phyloP scores from a whole-genome alignment of 1,139 yeast species.

The Meyerozyma athensensis region DNA sequence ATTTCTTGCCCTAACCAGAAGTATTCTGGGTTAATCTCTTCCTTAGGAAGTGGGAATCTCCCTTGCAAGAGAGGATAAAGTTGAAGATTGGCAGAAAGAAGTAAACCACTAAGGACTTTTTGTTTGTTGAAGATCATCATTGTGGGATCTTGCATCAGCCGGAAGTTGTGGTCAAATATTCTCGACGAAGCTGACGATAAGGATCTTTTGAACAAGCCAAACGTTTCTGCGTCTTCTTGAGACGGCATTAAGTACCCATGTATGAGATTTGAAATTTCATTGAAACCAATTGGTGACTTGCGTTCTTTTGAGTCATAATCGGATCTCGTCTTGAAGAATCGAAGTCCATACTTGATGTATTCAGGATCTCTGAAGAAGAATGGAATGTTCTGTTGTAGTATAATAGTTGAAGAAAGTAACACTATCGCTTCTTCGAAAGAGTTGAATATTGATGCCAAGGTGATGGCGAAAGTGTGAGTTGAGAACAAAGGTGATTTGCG shows the following conservation, averaged over 20 bases:
- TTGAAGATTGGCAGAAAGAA: conserved; percentile 25
- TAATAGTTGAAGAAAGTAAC: conserved; percentile 8
- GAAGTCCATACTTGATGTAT: conserved; percentile 21
- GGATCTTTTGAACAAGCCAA: conserved; percentile 14
- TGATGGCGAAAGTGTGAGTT: conserved; percentile 17
- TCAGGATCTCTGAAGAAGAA: conserved; percentile 15
- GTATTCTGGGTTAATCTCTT: conserved; percentile 20
- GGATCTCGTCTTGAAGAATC: conserved; percentile 23
- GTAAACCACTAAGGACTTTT: conserved; percentile 23
- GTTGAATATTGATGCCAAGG: conserved; percentile 25
- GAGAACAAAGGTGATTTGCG: conserved; percentile 11
- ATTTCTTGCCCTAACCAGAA: conserved; percentile 35
- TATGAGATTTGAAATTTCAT: conserved; percentile 26
- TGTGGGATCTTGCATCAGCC: conserved; percentile 25
- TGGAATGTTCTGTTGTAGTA: not conserved
- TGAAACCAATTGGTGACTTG: conserved; percentile 25
- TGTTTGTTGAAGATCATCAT: conserved; percentile 28
- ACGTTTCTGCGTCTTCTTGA: conserved; percentile 16
- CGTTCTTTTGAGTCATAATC: conserved; percentile 19
- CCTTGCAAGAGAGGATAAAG: conserved; percentile 18
- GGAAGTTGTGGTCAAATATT: conserved; percentile 21
- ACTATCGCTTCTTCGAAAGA: conserved; percentile 29
- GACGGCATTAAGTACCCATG: conserved; percentile 21
- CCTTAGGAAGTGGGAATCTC: conserved; percentile 17
- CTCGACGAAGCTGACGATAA: conserved; percentile 13